These are phyloP conservation scores for Lupinus albus DNA, from an alignment of 306 rosid species.

Conservation along the genomic window DNA sequence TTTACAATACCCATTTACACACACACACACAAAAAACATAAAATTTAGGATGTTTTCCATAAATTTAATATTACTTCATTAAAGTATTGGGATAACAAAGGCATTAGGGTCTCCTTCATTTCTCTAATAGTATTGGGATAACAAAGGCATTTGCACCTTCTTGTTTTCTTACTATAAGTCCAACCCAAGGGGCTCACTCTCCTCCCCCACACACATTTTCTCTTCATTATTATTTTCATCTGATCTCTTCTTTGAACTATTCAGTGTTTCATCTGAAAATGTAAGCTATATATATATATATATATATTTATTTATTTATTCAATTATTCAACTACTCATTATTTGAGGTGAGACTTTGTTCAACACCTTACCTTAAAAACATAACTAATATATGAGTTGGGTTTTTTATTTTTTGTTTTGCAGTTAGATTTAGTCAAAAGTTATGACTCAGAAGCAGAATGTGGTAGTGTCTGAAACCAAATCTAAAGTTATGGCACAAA, in stretches of 20 bases:
- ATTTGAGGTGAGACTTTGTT: too few species aligned
- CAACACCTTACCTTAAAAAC: too few species aligned
- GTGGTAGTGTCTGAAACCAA: conserved; percentile 56
- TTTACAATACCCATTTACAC: too few species aligned
- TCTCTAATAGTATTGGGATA: background rate
- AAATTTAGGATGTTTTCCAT: too few species aligned
- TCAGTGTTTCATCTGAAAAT: background rate
- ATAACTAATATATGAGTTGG: background rate
- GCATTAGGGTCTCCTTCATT: conserved; percentile 14
- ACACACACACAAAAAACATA: too few species aligned
- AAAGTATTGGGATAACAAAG: background rate
- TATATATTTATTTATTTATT: too few species aligned
- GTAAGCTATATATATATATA: background rate
- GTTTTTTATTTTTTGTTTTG: conserved; percentile 32
- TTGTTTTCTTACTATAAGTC: conserved; percentile 57
- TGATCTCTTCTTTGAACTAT: background rate
- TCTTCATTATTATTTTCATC: background rate
- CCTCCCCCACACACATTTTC: conserved; percentile 6
- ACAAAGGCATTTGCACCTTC: conserved; percentile 25
- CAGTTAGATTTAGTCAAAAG: conserved; percentile 31
- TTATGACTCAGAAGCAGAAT: conserved; percentile 90
- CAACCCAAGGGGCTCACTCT: conserved; percentile 39
- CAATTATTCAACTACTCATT: too few species aligned
- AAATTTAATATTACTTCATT: too few species aligned
- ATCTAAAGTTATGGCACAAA: conserved; percentile 45